A percentile compares a stretch with the other conserved stretches of the same genome.
These are phyloP conservation scores for Daldinia childiae DNA, from an alignment of 495 filamentous ascomycete genomes.

Conservation along the genomic window DNA sequence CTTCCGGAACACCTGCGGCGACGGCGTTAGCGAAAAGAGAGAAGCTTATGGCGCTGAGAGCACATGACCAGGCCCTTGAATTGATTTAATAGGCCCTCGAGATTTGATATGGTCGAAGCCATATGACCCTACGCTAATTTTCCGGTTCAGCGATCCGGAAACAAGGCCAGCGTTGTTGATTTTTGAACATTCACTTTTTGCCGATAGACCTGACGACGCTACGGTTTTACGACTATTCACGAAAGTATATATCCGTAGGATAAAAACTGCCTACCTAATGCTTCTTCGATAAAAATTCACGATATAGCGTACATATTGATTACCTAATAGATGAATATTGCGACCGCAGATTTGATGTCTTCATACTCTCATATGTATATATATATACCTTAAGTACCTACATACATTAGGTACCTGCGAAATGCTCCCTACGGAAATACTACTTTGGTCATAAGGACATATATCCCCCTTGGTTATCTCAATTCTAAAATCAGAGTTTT, in stretches of 20 bases:
- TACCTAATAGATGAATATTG: constrained; percentile 8
- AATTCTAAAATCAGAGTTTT: constrained; percentile 18
- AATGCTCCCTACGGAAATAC: not conserved
- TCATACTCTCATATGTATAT: not conserved
- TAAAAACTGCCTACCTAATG: constrained; percentile 8
- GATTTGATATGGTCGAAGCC: not conserved
- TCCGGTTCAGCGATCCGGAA: not conserved
- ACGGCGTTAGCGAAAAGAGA: not conserved
- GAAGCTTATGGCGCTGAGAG: not conserved
- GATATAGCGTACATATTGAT: constrained; percentile 30
- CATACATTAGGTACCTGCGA: no score
- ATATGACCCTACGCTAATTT: not conserved
- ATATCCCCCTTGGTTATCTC: not conserved
- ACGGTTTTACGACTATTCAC: constrained; percentile 37
- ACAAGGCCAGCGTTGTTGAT: constrained; percentile 7
- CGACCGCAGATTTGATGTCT: not conserved
- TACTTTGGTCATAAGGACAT: not conserved
- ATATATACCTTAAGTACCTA: not conserved
- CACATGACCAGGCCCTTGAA: constrained; percentile 9
- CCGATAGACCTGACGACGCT: constrained; percentile 29
- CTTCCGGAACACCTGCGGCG: constrained; percentile 23
- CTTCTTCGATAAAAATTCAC: constrained; percentile 21
- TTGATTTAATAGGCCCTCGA: constrained; percentile 6
- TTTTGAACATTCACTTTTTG: constrained; percentile 13
- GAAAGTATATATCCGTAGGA: constrained; percentile 22